A percentile compares a stretch with the other conserved stretches of the same genome.
Conservation (phyloP, 306 rosid genomes). For the Hylodesmum podocarpum region DNA sequence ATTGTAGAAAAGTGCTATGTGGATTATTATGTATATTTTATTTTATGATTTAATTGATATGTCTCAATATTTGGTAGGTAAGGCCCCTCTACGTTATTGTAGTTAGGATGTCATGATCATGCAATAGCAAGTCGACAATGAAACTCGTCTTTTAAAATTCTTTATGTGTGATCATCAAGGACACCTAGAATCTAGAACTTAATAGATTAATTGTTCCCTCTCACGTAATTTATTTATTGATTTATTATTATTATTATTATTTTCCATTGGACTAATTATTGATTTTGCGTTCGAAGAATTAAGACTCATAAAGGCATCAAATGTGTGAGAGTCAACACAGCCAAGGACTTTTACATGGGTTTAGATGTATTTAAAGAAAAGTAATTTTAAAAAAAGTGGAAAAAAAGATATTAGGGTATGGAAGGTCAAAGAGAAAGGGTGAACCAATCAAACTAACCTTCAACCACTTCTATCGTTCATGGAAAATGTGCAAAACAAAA, state of each 20-base stretch:
- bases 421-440: conserved; percentile 58
- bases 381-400: not conserved
- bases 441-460: conserved; percentile 64
- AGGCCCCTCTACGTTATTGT: conserved; percentile 13
- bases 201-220: not conserved
- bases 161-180: conserved; percentile 29
- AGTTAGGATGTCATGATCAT: conserved; percentile 58
- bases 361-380: not conserved
- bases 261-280: not conserved
- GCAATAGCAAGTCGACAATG: conserved; percentile 40
- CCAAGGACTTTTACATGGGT: conserved; percentile 3
- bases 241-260: not conserved
- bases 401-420: not conserved
- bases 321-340: not conserved
- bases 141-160: conserved; percentile 23
- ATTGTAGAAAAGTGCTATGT: conserved; percentile 1
- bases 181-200: conserved; percentile 38
- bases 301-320: not conserved
- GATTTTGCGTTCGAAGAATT: not conserved
- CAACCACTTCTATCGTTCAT: conserved; percentile 40
- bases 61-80: conserved; percentile 29
- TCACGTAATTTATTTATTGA: not conserved
- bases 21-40: not conserved
- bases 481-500: conserved; percentile 32
- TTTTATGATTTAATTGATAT: conserved; percentile 10